These are phyloP conservation scores for Casuarina glauca DNA, from an alignment of 306 rosid species.

Conservation along the genomic window DNA sequence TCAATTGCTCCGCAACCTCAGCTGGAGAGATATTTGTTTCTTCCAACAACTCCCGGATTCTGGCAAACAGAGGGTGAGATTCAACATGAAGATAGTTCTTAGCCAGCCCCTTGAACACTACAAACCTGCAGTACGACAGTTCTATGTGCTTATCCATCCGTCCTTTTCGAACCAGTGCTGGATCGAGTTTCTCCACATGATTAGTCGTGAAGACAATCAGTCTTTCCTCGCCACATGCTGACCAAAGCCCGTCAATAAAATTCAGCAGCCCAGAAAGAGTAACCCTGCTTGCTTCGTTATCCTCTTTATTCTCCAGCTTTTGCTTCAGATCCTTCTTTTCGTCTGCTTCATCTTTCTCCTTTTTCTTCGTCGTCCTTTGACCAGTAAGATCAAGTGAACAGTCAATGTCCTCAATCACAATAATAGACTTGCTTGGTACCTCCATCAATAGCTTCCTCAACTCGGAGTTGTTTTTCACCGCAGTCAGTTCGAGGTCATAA, in stretches of 20 bases:
- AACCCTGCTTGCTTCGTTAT: constrained; percentile 62
- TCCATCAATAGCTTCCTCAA: constrained; percentile 81
- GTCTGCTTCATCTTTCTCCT: constrained; percentile 43
- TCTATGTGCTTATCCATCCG: constrained; percentile 83
- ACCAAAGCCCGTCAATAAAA: constrained; percentile 87
- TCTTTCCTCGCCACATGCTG: constrained; percentile 82
- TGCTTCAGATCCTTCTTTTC: constrained; percentile 31
- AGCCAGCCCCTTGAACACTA: constrained; percentile 72
- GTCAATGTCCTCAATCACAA: constrained; percentile 85
- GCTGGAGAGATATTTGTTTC: constrained; percentile 67
- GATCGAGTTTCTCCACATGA: constrained; percentile 81
- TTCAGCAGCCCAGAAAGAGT: constrained; percentile 87
- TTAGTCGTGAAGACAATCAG: constrained; percentile 78
- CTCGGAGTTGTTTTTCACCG: constrained; percentile 86
- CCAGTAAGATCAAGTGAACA: constrained; percentile 92
- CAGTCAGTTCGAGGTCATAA: constrained; percentile 83
- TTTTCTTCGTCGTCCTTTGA: constrained; percentile 63
- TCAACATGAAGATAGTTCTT: constrained; percentile 63
- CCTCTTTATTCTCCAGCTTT: constrained; percentile 47
- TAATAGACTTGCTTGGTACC: constrained; percentile 74
- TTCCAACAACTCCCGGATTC: constrained; percentile 39
- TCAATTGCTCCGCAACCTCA: constrained; percentile 84
- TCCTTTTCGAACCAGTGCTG: constrained; percentile 79
- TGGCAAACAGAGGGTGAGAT: constrained; percentile 54
- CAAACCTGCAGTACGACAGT: constrained; percentile 71